phyloP scores from a whole-genome alignment of 345 rosid species.

The Stellera chamaejasme region DNA sequence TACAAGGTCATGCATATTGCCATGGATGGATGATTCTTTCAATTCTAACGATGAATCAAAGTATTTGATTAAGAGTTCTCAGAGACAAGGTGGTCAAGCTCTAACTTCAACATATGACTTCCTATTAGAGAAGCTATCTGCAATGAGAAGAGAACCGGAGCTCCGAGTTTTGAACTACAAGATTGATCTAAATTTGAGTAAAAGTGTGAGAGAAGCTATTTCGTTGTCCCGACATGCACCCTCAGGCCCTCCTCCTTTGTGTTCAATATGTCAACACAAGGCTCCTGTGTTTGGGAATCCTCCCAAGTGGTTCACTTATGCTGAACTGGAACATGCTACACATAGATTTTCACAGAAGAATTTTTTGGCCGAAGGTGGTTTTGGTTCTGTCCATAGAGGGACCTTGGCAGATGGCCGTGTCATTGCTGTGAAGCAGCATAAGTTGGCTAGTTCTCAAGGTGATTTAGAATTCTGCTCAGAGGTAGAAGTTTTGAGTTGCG shows the following conservation, averaged over 20 bases:
- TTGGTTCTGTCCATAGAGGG: conserved; percentile 93
- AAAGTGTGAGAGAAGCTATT: conserved; percentile 82
- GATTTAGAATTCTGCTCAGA: conserved; percentile 94
- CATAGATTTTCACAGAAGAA: conserved; percentile 68
- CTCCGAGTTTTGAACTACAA: conserved; percentile 27
- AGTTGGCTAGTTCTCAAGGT: conserved; percentile 94
- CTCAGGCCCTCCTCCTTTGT: conserved; percentile 90
- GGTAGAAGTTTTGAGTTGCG: conserved; percentile 96
- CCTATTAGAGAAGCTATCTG: conserved; percentile 44
- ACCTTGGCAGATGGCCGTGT: conserved; percentile 72
- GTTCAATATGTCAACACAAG: conserved; percentile 89
- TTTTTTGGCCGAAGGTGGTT: conserved; percentile 99
- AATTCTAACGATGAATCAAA: conserved; percentile 40
- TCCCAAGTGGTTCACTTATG: conserved; percentile 86
- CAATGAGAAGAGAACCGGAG: conserved; percentile 46
- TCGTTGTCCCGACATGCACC: conserved; percentile 71
- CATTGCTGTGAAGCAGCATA: conserved; percentile 94
- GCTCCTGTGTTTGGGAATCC: conserved; percentile 94
- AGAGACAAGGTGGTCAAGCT: conserved; percentile 31
- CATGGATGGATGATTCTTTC: conserved; percentile 43
- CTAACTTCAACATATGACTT: conserved; percentile 28
- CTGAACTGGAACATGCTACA: conserved; percentile 81
- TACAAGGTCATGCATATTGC: conserved; percentile 34
- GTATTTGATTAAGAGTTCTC: conserved; percentile 28
- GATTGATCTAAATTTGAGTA: conserved; percentile 49